phyloP scores from a whole-genome alignment of 2,329 filamentous ascomycete genomes.

The Cladorrhinum sp. region DNA sequence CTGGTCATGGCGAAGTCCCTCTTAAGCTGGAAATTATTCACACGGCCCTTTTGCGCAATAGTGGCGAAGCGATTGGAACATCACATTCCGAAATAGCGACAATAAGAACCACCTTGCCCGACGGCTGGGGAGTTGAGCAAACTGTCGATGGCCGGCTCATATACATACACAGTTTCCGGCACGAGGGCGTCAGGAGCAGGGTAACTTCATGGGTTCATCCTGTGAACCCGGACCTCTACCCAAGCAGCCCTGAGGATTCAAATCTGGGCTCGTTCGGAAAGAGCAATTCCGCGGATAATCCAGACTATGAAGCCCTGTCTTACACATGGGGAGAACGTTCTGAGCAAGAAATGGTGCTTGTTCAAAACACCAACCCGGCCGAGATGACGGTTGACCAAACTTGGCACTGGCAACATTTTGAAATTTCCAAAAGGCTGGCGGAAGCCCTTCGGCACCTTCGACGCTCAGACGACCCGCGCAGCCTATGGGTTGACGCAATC shows the following conservation, averaged over 20 bases:
- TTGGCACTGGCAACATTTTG: too few relatives aligned
- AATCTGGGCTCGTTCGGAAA: neutral
- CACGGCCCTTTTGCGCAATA: neutral
- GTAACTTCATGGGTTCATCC: neutral
- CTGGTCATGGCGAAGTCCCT: neutral
- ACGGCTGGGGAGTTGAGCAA: neutral
- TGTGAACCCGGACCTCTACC: neutral
- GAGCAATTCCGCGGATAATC: neutral
- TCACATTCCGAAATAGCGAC: neutral
- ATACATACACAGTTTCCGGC: neutral
- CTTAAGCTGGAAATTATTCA: neutral
- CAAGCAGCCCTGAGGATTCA: too few relatives aligned
- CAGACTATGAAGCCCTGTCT: neutral
- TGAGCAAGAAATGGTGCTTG: neutral
- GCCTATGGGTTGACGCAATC: neutral
- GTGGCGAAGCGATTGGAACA: too few relatives aligned
- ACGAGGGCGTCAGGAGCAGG: neutral
- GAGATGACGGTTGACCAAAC: too few relatives aligned
- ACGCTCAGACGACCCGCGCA: neutral
- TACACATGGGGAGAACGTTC: neutral
- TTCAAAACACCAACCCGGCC: too few relatives aligned
- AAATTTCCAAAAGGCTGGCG: neutral
- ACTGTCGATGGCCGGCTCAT: neutral
- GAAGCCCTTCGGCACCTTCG: neutral
- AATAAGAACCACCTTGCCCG: neutral